A percentile compares a stretch with the other conserved stretches of the same genome.
Evolutionary conservation across 192 early-diverging fungal genomes (phyloP).

Genomic region (Podochytrium sp.): DNA sequence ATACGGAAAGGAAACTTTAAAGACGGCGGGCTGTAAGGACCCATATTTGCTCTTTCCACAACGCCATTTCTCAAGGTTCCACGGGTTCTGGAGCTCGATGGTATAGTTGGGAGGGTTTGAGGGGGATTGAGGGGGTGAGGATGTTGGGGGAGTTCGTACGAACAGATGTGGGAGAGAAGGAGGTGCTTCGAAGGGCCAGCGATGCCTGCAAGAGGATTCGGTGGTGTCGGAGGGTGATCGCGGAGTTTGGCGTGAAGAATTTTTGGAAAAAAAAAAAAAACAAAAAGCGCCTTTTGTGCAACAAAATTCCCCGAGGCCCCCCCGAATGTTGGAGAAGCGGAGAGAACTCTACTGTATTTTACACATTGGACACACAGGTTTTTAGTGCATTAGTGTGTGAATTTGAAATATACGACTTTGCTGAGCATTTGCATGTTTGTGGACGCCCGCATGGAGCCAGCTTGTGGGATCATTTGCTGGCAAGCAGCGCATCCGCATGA

Average conservation of each 20-base stretch:
- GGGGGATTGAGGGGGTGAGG: background rate
- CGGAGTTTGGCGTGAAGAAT: background rate
- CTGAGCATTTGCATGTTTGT: no score
- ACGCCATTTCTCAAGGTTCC: conserved; percentile 24
- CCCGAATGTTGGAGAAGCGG: no score
- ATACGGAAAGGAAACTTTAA: conserved; percentile 15
- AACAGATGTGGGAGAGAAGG: no score
- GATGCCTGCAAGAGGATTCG: background rate
- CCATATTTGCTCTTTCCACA: background rate
- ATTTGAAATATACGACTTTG: no score
- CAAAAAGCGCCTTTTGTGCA: background rate
- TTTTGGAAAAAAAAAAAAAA: background rate
- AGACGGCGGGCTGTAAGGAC: background rate
- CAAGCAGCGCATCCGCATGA: no score
- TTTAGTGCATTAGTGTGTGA: no score
- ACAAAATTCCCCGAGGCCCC: background rate
- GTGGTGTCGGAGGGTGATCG: background rate
- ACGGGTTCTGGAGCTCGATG: conserved; percentile 21
- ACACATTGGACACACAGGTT: no score
- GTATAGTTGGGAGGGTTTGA: conserved; percentile 12
- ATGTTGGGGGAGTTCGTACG: background rate
- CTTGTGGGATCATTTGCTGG: no score
- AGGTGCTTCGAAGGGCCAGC: no score
- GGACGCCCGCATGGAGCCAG: no score
- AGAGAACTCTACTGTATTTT: no score